These are phyloP conservation scores for button mushroom (Agaricus bisporus) DNA, from an alignment of 768 basidiomycete genomes.

Conservation along the genomic window DNA sequence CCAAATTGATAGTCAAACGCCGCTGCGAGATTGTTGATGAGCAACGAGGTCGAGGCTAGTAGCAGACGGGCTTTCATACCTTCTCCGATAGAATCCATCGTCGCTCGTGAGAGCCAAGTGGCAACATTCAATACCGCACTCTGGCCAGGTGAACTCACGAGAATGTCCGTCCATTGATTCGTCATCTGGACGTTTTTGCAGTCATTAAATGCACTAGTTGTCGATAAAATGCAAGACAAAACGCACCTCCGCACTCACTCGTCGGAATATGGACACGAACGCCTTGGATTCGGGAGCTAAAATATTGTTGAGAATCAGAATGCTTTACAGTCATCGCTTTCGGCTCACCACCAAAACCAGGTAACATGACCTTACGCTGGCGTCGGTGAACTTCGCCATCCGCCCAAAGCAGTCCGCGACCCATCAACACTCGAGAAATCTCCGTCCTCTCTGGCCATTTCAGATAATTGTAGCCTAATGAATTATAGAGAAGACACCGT, in stretches of 20 bases:
- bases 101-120: conserved; percentile 42
- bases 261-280: conserved; percentile 43
- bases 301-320: not conserved
- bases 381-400: conserved; percentile 53
- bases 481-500: not conserved
- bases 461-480: conserved; percentile 43
- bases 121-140: conserved; percentile 41
- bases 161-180: conserved; percentile 43
- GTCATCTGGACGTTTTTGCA: conserved; percentile 29
- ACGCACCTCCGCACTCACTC: conserved; percentile 35
- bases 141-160: conserved; percentile 35
- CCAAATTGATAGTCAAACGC: conserved; percentile 55
- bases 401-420: conserved; percentile 48
- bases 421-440: conserved; percentile 43
- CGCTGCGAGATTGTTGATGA: conserved; percentile 21
- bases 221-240: conserved; percentile 9
- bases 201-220: not conserved
- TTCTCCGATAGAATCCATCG: conserved; percentile 47
- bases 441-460: conserved; percentile 47
- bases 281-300: conserved; percentile 40
- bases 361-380: conserved; percentile 48
- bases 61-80: conserved; percentile 20
- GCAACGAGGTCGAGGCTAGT: not conserved
- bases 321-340: not conserved
- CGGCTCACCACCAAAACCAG: conserved; percentile 43